phyloP scores from a whole-genome alignment of 805 yeast genomes.

The Wickerhamiella occidentalis region DNA sequence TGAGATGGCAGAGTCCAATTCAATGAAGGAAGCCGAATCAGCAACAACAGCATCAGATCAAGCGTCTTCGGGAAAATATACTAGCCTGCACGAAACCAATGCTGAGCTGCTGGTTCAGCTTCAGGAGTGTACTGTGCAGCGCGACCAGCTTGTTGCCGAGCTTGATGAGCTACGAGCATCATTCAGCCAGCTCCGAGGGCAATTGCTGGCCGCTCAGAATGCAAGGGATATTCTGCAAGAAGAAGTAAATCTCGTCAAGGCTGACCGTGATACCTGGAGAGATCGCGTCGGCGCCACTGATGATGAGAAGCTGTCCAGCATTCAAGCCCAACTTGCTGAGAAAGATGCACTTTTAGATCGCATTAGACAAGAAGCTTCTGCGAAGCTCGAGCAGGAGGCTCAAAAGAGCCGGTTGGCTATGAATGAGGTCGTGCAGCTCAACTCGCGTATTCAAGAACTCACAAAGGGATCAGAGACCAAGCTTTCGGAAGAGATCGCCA shows the following conservation, averaged over 20 bases:
- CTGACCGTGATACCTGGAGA: slow-evolving; percentile 5
- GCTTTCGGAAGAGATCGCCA: slow-evolving; percentile 19
- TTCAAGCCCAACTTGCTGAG: slow-evolving; percentile 1
- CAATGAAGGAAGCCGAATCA: neutral
- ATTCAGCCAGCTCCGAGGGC: neutral
- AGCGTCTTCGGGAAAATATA: too few relatives aligned
- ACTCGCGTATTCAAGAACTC: neutral
- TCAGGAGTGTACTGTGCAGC: slow-evolving; percentile 10
- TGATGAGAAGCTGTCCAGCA: neutral
- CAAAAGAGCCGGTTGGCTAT: neutral
- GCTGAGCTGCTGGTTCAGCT: neutral
- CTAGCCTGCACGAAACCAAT: neutral
- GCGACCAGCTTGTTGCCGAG: slow-evolving; percentile 15
- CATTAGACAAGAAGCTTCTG: neutral
- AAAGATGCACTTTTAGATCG: neutral
- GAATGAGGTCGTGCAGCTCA: neutral
- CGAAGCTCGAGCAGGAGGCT: slow-evolving; percentile 3
- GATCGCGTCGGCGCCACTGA: neutral
- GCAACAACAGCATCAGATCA: neutral
- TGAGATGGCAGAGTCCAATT: neutral
- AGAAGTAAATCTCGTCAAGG: neutral
- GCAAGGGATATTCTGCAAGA: neutral
- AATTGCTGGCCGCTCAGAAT: neutral
- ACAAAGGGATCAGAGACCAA: neutral
- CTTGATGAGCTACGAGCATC: neutral